Percentiles rank a stretch among this genome's conserved stretches.
These are phyloP conservation scores for Saccharomycopsis sp. DNA, from an alignment of 805 yeast genomes.

Conservation along the genomic window DNA sequence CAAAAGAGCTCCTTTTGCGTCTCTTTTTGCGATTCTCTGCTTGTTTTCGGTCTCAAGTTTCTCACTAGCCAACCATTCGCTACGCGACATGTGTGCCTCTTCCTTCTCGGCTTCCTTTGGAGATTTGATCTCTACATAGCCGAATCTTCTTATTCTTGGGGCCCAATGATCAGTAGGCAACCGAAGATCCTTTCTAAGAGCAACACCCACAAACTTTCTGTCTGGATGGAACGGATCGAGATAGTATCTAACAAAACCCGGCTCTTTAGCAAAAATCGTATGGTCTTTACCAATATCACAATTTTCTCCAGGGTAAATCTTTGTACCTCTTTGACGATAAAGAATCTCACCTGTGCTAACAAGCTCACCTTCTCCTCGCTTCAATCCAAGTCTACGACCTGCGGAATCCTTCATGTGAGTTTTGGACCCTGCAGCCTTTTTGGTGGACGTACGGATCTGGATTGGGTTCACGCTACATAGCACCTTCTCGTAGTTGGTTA, in stretches of 20 bases:
- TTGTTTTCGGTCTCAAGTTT: conserved; percentile 37
- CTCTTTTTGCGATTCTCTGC: conserved; percentile 37
- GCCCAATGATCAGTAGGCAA: conserved; percentile 87
- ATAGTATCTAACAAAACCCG: conserved; percentile 89
- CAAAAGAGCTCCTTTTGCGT: conserved; percentile 28
- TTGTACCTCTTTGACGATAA: conserved; percentile 92
- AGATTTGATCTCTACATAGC: conserved; percentile 50
- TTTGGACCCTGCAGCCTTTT: conserved; percentile 91
- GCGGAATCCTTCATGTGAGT: conserved; percentile 91
- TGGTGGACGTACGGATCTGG: conserved; percentile 81
- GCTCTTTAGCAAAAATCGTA: conserved; percentile 84
- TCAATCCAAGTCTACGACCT: conserved; percentile 91
- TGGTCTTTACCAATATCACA: conserved; percentile 89
- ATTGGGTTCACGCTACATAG: neutral
- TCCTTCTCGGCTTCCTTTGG: conserved; percentile 49
- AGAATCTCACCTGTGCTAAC: conserved; percentile 83
- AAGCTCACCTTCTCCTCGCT: conserved; percentile 66
- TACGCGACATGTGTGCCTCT: conserved; percentile 56
- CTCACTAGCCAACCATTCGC: conserved; percentile 54
- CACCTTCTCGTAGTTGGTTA: neutral
- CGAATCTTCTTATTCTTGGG: conserved; percentile 85
- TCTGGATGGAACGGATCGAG: conserved; percentile 94
- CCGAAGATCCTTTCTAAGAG: conserved; percentile 52
- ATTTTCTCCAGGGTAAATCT: conserved; percentile 90
- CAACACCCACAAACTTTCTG: conserved; percentile 85